These are phyloP conservation scores for Stachybotrys echinatus DNA, from an alignment of 2,329 filamentous ascomycete species.

Conservation along the genomic window DNA sequence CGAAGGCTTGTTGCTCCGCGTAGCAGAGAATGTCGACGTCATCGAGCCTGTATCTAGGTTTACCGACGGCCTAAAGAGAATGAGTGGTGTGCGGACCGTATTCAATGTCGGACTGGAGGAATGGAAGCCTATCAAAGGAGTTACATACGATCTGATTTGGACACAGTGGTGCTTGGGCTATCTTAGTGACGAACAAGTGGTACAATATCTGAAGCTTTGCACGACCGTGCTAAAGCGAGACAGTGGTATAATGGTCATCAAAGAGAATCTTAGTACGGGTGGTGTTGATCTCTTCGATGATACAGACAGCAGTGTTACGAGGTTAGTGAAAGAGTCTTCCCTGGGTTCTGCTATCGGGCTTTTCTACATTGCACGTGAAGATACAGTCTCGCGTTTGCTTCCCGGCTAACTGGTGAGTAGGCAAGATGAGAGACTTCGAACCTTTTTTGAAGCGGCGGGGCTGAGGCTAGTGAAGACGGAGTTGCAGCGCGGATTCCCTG, in stretches of 20 bases:
- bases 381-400: background rate
- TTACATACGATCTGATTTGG: slow-evolving; percentile 77
- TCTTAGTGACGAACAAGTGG: slow-evolving; percentile 68
- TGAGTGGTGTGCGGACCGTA: slow-evolving; percentile 55
- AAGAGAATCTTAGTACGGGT: slow-evolving; percentile 65
- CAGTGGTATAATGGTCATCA: slow-evolving; percentile 28
- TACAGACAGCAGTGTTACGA: slow-evolving; percentile 71
- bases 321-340: slow-evolving; percentile 31
- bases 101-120: slow-evolving; percentile 70
- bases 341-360: background rate
- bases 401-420: background rate
- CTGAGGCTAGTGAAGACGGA: slow-evolving; percentile 65
- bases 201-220: slow-evolving; percentile 62
- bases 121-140: slow-evolving; percentile 48
- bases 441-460: slow-evolving; percentile 64
- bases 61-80: slow-evolving; percentile 55
- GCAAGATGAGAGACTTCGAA: slow-evolving; percentile 63
- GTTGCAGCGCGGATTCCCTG: slow-evolving; percentile 63
- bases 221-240: slow-evolving; percentile 29
- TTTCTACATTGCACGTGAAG: background rate
- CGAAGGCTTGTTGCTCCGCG: slow-evolving; percentile 64
- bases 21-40: slow-evolving; percentile 71
- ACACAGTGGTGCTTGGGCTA: slow-evolving; percentile 88
- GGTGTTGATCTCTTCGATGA: slow-evolving; percentile 67
- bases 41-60: slow-evolving; percentile 84